Percentiles rank a stretch among this genome's conserved stretches.
These are phyloP conservation scores for Eutypa lata DNA, from an alignment of 2,329 filamentous ascomycete genomes.

Conservation along the genomic window DNA sequence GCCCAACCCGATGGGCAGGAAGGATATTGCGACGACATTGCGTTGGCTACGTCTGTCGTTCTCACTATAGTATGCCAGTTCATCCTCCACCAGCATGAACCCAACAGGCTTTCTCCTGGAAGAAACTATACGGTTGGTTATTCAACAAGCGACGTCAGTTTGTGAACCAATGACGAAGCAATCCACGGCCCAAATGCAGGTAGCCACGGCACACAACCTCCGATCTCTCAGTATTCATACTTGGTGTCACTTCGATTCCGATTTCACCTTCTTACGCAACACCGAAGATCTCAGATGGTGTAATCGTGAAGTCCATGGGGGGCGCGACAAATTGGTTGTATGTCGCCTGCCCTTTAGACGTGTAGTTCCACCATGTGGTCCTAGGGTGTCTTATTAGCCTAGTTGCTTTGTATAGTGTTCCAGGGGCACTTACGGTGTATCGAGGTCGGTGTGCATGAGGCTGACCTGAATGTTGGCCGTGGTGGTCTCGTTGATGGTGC, in stretches of 20 bases:
- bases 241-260: background rate
- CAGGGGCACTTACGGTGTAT: constrained; percentile 16
- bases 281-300: constrained; percentile 23
- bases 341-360: constrained; percentile 22
- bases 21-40: too few species aligned
- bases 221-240: background rate
- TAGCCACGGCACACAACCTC: background rate
- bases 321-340: constrained; percentile 25
- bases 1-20: too few species aligned
- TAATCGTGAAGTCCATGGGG: constrained; percentile 26
- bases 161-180: too few species aligned
- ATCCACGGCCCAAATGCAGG: background rate
- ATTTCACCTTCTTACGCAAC: constrained; percentile 15
- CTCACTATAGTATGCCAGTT: too few species aligned
- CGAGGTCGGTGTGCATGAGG: constrained; percentile 26
- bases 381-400: constrained; percentile 13
- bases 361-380: constrained; percentile 31
- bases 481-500: constrained; percentile 11
- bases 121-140: background rate
- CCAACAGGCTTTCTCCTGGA: background rate
- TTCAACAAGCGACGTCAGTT: background rate
- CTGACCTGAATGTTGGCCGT: constrained; percentile 28
- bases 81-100: background rate
- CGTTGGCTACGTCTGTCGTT: too few species aligned
- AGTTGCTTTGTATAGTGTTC: background rate